Percentiles rank a stretch among this genome's conserved stretches.
phyloP scores from a whole-genome alignment of 208 protist species.

The Leishmania arabica region DNA sequence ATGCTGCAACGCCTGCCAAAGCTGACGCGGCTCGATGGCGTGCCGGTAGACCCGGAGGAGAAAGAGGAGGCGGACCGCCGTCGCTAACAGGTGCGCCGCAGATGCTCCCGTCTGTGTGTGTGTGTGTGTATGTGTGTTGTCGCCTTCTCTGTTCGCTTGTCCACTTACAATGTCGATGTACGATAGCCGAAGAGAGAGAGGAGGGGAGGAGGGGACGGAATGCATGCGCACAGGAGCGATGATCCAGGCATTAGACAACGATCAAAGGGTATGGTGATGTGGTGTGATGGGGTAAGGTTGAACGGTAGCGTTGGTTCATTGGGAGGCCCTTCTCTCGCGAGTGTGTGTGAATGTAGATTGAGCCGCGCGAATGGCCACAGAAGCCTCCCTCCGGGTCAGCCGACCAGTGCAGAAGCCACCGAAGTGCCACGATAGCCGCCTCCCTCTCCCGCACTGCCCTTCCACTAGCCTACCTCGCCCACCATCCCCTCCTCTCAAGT shows the following conservation, averaged over 20 bases:
- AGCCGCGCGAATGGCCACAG: background rate
- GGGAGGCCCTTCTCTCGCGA: background rate
- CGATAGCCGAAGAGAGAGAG: background rate
- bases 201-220: background rate
- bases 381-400: background rate
- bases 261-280: too few species aligned
- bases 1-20: slow-evolving; percentile 88
- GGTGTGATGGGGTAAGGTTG: too few species aligned
- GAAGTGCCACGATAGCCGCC: background rate
- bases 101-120: background rate
- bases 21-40: slow-evolving; percentile 88
- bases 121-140: background rate
- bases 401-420: background rate
- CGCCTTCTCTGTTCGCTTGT: background rate
- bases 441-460: background rate
- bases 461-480: background rate
- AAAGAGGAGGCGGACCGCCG: slow-evolving; percentile 90
- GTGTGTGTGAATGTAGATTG: background rate
- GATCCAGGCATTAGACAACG: too few species aligned
- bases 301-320: background rate
- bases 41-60: slow-evolving; percentile 88
- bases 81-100: slow-evolving; percentile 38
- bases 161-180: background rate
- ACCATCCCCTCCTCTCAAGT: background rate
- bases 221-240: background rate